These are phyloP conservation scores for Botrytis elliptica DNA, from an alignment of 2,329 filamentous ascomycete genomes.

Conservation along the genomic window DNA sequence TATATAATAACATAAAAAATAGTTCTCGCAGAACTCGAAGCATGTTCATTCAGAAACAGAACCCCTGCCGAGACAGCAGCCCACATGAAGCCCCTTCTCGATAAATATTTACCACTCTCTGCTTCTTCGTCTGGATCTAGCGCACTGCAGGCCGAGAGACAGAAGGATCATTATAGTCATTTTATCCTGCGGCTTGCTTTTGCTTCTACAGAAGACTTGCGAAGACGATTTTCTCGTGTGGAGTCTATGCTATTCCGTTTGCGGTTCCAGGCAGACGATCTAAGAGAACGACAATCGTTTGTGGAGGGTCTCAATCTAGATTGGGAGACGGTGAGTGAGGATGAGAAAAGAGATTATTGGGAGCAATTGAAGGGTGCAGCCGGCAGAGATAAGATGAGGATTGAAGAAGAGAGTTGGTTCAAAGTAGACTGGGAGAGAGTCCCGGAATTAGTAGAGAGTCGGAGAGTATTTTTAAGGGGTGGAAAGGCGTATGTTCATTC, in stretches of 20 bases:
- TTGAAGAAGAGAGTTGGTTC: constrained; percentile 86
- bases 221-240: constrained; percentile 79
- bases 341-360: constrained; percentile 60
- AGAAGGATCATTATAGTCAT: constrained; percentile 96
- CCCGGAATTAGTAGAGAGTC: constrained; percentile 80
- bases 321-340: constrained; percentile 78
- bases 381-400: constrained; percentile 42
- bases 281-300: constrained; percentile 71
- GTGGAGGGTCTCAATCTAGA: constrained; percentile 74
- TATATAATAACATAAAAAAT: constrained; percentile 8
- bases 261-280: constrained; percentile 74
- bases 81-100: constrained; percentile 82
- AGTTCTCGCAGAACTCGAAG: constrained; percentile 87
- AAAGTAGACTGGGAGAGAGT: constrained; percentile 96
- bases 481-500: constrained; percentile 92
- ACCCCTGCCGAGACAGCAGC: constrained; percentile 74
- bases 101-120: constrained; percentile 81
- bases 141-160: constrained; percentile 68
- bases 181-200: constrained; percentile 96
- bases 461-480: constrained; percentile 71
- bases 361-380: constrained; percentile 39
- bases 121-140: constrained; percentile 65
- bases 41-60: constrained; percentile 93
- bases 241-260: constrained; percentile 89
- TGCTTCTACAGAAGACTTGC: constrained; percentile 83